These are phyloP conservation scores for Ilex aquifolium DNA, from an alignment of 257 asterid genomes.

Conservation along the genomic window DNA sequence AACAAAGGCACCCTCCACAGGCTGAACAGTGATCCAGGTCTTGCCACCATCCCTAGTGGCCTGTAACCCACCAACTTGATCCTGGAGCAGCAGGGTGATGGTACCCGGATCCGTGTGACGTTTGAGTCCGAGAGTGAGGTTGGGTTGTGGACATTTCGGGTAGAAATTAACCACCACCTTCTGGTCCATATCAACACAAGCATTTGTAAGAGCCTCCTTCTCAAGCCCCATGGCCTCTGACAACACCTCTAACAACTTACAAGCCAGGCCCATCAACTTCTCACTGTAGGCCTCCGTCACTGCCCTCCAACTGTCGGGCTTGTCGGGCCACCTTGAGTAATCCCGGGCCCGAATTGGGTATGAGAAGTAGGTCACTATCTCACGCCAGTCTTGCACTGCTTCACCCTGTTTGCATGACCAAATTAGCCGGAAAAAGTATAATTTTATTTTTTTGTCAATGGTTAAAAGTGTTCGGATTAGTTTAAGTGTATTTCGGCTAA, in stretches of 20 bases:
- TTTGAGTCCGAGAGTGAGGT: conserved; percentile 70
- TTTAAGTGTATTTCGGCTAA: too few relatives aligned
- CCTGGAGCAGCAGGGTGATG: conserved; percentile 76
- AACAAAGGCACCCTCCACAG: conserved; percentile 78
- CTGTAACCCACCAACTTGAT: conserved; percentile 89
- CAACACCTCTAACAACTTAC: conserved; percentile 48
- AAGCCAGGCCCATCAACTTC: conserved; percentile 50
- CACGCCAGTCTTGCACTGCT: conserved; percentile 85
- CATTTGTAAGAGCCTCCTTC: conserved; percentile 58
- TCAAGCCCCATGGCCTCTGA: conserved; percentile 82
- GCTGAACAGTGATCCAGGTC: conserved; percentile 90
- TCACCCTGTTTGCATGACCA: conserved; percentile 49
- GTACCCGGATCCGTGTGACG: conserved; percentile 94
- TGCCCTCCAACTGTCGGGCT: conserved; percentile 64
- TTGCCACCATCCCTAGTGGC: conserved; percentile 82
- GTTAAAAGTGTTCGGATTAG: too few relatives aligned
- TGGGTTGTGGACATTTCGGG: conserved; percentile 90
- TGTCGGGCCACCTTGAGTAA: conserved; percentile 79
- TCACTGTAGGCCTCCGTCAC: conserved; percentile 53
- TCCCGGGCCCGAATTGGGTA: conserved; percentile 64
- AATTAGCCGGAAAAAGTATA: neutral
- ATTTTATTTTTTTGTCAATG: too few relatives aligned
- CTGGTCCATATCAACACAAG: conserved; percentile 85
- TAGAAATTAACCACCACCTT: conserved; percentile 80
- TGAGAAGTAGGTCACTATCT: conserved; percentile 70